Percentiles rank a stretch among this genome's conserved stretches.
Evolutionary conservation across 1,284 basidiomycete genomes (phyloP).

Genomic region (Cutaneotrichosporon sp.): DNA sequence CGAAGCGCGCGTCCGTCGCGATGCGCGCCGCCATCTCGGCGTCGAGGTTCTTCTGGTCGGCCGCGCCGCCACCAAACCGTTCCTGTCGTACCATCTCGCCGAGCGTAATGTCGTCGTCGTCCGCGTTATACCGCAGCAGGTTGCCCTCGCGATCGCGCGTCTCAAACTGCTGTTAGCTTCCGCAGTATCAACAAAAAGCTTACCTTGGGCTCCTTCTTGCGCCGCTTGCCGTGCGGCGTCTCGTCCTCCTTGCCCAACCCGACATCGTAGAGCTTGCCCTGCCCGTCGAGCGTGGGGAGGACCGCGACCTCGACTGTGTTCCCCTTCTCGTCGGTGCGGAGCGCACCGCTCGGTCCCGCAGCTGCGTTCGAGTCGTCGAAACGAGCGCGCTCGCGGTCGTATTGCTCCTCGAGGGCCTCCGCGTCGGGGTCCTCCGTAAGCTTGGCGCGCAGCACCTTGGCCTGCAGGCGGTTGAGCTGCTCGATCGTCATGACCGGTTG

Average conservation of each 20-base stretch:
- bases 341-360: conserved; percentile 37
- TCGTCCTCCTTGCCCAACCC: conserved; percentile 63
- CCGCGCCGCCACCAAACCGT: conserved; percentile 79
- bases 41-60: conserved; percentile 89
- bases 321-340: conserved; percentile 33
- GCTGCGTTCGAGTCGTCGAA: conserved; percentile 46
- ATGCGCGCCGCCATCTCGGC: conserved; percentile 85
- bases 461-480: conserved; percentile 89
- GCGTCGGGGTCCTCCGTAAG: conserved; percentile 74
- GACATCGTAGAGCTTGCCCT: conserved; percentile 86
- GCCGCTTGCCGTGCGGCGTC: conserved; percentile 55
- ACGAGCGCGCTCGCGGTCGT: conserved; percentile 65
- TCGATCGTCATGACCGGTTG: conserved; percentile 52
- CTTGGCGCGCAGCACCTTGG: conserved; percentile 87
- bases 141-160: conserved; percentile 90
- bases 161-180: conserved; percentile 62
- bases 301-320: conserved; percentile 66
- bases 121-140: conserved; percentile 75
- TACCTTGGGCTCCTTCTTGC: conserved; percentile 72
- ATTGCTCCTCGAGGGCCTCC: conserved; percentile 74
- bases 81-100: conserved; percentile 94
- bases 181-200: too few species aligned
- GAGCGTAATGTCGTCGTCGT: conserved; percentile 82
- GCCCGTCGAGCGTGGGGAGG: conserved; percentile 84
- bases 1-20: conserved; percentile 80